Conservation (phyloP, 345 rosid species). For the Crucihimalaya himalaica region DNA sequence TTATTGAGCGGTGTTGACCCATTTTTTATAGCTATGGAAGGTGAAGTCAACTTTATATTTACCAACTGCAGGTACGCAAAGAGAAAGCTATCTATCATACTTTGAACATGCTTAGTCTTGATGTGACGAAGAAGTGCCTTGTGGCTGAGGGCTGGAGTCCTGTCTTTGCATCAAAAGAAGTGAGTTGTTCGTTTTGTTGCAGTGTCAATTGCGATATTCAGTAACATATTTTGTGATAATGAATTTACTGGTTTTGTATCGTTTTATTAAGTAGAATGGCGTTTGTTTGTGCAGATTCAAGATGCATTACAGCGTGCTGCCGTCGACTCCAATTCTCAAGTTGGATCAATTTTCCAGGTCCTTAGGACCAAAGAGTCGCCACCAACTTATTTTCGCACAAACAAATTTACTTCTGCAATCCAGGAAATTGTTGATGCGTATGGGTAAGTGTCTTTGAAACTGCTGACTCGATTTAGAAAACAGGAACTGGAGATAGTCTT, state of each 20-base stretch:
- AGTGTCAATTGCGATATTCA: constrained; percentile 9
- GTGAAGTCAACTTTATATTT: constrained; percentile 9
- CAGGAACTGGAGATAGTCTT: neutral
- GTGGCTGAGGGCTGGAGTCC: constrained; percentile 97
- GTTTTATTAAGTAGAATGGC: constrained; percentile 30
- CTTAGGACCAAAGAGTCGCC: constrained; percentile 79
- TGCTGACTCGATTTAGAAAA: constrained; percentile 13
- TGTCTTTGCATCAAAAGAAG: constrained; percentile 86
- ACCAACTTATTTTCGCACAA: constrained; percentile 82
- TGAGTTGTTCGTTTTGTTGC: constrained; percentile 33
- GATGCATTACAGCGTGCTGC: constrained; percentile 87
- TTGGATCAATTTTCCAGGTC: constrained; percentile 79
- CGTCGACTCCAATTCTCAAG: constrained; percentile 84
- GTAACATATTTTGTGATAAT: neutral
- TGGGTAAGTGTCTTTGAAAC: constrained; percentile 60
- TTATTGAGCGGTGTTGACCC: constrained; percentile 14
- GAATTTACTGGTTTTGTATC: constrained; percentile 8
- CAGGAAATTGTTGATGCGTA: constrained; percentile 95
- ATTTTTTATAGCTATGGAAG: neutral
- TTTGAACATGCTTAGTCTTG: constrained; percentile 88
- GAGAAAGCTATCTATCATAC: constrained; percentile 88
- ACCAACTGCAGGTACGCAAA: constrained; percentile 63
- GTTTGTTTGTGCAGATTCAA: constrained; percentile 71
- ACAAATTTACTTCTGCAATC: constrained; percentile 80
- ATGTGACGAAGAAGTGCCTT: constrained; percentile 90